phyloP scores from a whole-genome alignment of 2,329 filamentous ascomycete genomes.

The Fusarium gaditjirri region DNA sequence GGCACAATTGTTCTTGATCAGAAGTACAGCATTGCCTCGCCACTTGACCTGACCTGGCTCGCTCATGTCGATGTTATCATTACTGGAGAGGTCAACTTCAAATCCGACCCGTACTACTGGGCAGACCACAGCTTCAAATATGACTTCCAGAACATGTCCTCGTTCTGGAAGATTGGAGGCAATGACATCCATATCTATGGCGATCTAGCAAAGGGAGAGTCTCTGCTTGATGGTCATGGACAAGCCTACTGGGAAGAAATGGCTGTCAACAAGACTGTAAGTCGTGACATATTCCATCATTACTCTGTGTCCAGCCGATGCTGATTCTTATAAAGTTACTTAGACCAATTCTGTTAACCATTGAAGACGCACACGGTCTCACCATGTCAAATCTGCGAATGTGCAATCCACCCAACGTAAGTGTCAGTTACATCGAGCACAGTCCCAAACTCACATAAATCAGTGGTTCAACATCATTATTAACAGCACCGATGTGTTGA shows the following conservation, averaged over 20 bases:
- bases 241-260: constrained; percentile 41
- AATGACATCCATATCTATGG: constrained; percentile 71
- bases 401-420: constrained; percentile 61
- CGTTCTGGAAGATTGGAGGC: constrained; percentile 49
- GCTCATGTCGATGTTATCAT: constrained; percentile 70
- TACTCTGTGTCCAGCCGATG: neutral
- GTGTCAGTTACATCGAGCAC: neutral
- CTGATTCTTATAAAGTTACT: constrained; percentile 17
- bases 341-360: constrained; percentile 37
- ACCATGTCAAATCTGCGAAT: constrained; percentile 69
- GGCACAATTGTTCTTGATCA: constrained; percentile 70
- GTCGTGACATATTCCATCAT: constrained; percentile 32
- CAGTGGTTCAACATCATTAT: constrained; percentile 67
- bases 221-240: constrained; percentile 66
- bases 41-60: constrained; percentile 73
- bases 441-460: neutral
- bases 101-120: constrained; percentile 76
- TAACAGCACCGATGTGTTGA: constrained; percentile 72
- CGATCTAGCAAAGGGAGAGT: constrained; percentile 70
- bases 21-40: constrained; percentile 71
- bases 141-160: constrained; percentile 71
- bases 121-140: constrained; percentile 71
- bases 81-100: constrained; percentile 68
- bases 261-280: constrained; percentile 31
- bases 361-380: constrained; percentile 56